These are phyloP conservation scores for Globisporangium abappressorium DNA, from an alignment of 352 stramenopile species.

Conservation along the genomic window DNA sequence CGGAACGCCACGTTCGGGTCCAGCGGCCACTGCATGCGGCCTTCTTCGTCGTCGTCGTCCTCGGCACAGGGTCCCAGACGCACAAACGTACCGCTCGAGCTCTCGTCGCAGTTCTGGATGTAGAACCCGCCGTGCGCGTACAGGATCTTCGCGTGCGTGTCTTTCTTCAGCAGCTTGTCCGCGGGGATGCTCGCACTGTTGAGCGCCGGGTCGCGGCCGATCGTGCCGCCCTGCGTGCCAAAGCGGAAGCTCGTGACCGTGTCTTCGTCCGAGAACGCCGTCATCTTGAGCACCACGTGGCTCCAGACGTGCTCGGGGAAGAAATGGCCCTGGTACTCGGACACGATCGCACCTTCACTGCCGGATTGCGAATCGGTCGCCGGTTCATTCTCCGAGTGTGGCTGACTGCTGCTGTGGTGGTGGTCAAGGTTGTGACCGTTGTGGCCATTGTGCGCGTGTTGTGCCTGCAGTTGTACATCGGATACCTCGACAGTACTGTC, in stretches of 20 bases:
- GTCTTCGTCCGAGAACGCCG: conserved; percentile 71
- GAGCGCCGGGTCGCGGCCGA: conserved; percentile 36
- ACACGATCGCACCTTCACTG: conserved; percentile 7
- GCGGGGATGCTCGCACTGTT: conserved; percentile 74
- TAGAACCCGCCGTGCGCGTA: conserved; percentile 66
- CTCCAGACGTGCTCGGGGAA: conserved; percentile 54
- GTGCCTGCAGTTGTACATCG: not conserved
- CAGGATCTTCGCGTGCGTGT: conserved; percentile 57
- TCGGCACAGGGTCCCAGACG: conserved; percentile 41
- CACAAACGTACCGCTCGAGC: conserved; percentile 65
- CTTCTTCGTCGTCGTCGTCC: conserved; percentile 34
- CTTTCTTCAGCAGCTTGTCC: conserved; percentile 53
- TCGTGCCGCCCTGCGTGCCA: conserved; percentile 39
- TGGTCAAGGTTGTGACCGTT: not conserved
- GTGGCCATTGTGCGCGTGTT: not conserved
- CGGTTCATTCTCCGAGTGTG: not conserved
- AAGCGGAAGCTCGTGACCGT: conserved; percentile 75
- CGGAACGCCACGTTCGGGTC: conserved; percentile 60
- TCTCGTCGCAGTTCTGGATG: conserved; percentile 42
- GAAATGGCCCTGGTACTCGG: conserved; percentile 22
- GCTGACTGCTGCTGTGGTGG: not conserved
- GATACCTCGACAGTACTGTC: not conserved
- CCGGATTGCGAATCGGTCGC: conserved; percentile 5
- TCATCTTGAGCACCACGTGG: conserved; percentile 85
- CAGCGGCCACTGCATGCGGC: conserved; percentile 81